These are phyloP conservation scores for Solanum verrucosum DNA, from an alignment of 257 asterid genomes.

Conservation along the genomic window DNA sequence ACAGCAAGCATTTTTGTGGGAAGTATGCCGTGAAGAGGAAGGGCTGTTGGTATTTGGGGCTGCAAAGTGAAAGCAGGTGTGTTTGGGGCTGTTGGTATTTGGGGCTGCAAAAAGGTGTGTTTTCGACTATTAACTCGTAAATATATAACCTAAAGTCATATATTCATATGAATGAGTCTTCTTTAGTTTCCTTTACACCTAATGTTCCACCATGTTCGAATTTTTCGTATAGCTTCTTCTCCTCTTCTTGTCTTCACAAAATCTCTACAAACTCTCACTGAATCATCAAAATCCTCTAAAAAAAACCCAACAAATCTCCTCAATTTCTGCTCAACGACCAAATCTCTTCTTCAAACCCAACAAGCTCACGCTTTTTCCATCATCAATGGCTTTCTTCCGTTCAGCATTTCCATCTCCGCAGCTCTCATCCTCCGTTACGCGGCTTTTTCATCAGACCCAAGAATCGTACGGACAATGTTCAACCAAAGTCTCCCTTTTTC, in stretches of 20 bases:
- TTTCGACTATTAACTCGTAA: background rate
- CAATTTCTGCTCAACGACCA: constrained; percentile 28
- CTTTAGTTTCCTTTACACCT: background rate
- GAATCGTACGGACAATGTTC: constrained; percentile 22
- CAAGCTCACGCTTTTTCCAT: constrained; percentile 50
- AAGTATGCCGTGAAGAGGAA: background rate
- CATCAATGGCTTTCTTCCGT: constrained; percentile 45
- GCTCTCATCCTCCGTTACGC: constrained; percentile 69
- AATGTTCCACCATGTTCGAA: constrained; percentile 27
- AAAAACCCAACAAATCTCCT: constrained; percentile 17
- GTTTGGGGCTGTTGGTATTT: background rate
- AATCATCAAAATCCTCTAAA: background rate
- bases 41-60: background rate
- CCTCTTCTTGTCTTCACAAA: background rate
- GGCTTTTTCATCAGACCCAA: constrained; percentile 20
- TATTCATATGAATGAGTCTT: background rate
- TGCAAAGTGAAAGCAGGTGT: background rate
- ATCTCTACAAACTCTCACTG: background rate
- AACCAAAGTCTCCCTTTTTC: constrained; percentile 26
- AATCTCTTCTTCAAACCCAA: constrained; percentile 38
- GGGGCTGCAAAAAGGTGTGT: background rate
- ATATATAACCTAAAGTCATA: background rate
- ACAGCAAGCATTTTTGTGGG: background rate
- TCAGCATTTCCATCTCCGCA: constrained; percentile 48
- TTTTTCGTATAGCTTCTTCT: constrained; percentile 3